phyloP scores from a whole-genome alignment of 192 early-diverging fungal species.

The Rhizoclosmatium globosum region DNA sequence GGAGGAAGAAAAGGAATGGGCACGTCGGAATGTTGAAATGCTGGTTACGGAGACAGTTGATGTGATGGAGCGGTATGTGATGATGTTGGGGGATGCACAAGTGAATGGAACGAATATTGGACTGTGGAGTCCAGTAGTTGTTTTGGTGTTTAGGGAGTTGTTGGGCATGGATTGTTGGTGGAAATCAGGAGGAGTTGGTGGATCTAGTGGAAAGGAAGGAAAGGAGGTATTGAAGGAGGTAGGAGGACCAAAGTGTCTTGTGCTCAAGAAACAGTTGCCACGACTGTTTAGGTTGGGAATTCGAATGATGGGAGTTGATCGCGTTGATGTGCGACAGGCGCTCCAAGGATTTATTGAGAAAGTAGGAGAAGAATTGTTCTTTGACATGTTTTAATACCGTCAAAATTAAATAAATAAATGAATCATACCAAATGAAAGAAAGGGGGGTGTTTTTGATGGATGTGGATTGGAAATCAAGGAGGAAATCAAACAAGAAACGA shows the following conservation, averaged over 20 bases:
- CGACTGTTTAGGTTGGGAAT: constrained; percentile 50
- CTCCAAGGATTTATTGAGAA: constrained; percentile 55
- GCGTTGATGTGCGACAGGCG: constrained; percentile 51
- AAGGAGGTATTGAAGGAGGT: not conserved
- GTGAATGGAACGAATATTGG: constrained; percentile 56
- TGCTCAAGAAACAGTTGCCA: constrained; percentile 41
- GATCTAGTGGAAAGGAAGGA: not conserved
- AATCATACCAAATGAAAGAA: not conserved
- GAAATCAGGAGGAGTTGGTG: constrained; percentile 6
- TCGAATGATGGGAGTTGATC: constrained; percentile 53
- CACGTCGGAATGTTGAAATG: constrained; percentile 29
- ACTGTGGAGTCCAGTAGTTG: constrained; percentile 63
- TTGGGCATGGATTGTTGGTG: constrained; percentile 54
- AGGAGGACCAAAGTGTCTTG: constrained; percentile 10
- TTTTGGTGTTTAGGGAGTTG: constrained; percentile 57
- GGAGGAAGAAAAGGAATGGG: not conserved
- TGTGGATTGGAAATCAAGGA: not conserved
- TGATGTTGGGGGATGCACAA: constrained; percentile 49
- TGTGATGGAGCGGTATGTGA: constrained; percentile 51
- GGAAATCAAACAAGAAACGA: not conserved
- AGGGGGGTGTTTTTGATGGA: not conserved
- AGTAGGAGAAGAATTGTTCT: constrained; percentile 54
- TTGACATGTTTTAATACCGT: constrained; percentile 18
- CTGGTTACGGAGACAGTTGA: constrained; percentile 57
- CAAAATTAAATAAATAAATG: constrained; percentile 2